A percentile compares a stretch with the other conserved stretches of the same genome.
phyloP scores from a whole-genome alignment of 306 rosid genomes.

The Corylus heterophylla region DNA sequence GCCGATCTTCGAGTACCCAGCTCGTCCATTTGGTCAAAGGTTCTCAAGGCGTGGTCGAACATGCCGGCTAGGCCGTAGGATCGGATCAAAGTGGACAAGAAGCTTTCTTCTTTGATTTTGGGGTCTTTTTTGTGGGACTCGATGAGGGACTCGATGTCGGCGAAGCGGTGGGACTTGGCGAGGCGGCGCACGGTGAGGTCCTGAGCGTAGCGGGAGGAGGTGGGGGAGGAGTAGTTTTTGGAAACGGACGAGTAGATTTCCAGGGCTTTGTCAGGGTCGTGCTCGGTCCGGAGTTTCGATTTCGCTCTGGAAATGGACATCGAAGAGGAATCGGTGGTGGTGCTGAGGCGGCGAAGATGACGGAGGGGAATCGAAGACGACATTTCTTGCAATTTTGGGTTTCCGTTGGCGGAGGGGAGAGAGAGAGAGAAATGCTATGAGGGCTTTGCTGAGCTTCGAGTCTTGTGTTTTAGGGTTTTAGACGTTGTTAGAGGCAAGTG shows the following conservation, averaged over 20 bases:
- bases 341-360: conserved; percentile 45
- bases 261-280: conserved; percentile 67
- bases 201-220: conserved; percentile 54
- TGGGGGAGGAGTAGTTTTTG: conserved; percentile 43
- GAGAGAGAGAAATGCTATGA: neutral
- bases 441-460: neutral
- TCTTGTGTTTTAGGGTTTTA: conserved; percentile 20
- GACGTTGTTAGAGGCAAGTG: neutral
- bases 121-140: conserved; percentile 68
- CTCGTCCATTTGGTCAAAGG: conserved; percentile 56
- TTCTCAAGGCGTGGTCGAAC: conserved; percentile 58
- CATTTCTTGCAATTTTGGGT: conserved; percentile 42
- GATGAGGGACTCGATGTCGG: conserved; percentile 53
- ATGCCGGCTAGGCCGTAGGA: conserved; percentile 65
- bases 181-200: conserved; percentile 71
- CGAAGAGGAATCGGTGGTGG: conserved; percentile 38
- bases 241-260: conserved; percentile 58
- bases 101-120: conserved; percentile 54
- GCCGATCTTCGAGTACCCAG: conserved; percentile 60
- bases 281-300: conserved; percentile 48
- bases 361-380: conserved; percentile 40
- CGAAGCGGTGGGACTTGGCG: conserved; percentile 52
- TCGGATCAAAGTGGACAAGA: conserved; percentile 56
- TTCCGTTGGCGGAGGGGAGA: neutral
- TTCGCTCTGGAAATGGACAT: conserved; percentile 57